Conservation (phyloP, 2,329 filamentous ascomycete genomes). For the Sporothrix globosa region DNA sequence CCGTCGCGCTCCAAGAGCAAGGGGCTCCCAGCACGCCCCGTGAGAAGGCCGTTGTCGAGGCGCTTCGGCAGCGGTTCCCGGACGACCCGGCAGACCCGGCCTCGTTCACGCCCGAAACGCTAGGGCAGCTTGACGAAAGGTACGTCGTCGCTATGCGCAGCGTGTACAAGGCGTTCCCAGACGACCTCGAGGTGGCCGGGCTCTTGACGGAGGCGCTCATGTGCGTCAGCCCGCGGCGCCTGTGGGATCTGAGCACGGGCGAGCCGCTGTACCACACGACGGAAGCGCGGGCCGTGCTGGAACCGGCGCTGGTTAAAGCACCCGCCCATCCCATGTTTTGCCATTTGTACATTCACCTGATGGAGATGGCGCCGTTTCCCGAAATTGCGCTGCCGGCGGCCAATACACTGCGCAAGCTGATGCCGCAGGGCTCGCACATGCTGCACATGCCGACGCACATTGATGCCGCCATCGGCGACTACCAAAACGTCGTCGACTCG, state of each 20-base stretch:
- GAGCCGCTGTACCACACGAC: constrained; percentile 56
- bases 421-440: constrained; percentile 21
- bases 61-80: neutral
- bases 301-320: constrained; percentile 57
- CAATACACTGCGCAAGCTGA: constrained; percentile 19
- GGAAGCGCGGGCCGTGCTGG: constrained; percentile 62
- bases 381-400: constrained; percentile 20
- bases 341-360: constrained; percentile 57
- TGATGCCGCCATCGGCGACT: constrained; percentile 29
- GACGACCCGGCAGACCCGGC: neutral
- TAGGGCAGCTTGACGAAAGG: neutral
- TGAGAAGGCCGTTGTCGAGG: neutral
- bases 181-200: constrained; percentile 61
- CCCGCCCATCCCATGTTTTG: constrained; percentile 65
- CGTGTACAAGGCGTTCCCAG: constrained; percentile 44
- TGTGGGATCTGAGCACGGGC: constrained; percentile 48
- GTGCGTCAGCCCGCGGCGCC: constrained; percentile 53
- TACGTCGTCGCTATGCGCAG: constrained; percentile 55
- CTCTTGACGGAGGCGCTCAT: constrained; percentile 62
- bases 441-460: constrained; percentile 30
- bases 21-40: neutral
- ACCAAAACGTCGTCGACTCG: constrained; percentile 27
- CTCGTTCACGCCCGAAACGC: neutral
- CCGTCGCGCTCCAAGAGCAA: neutral
- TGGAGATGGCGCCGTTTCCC: constrained; percentile 32